Evolutionary conservation across 305 asterid species (phyloP), one percentile per base, ranked within the genome.

Genomic region (Fraxinus albicans): DNA sequence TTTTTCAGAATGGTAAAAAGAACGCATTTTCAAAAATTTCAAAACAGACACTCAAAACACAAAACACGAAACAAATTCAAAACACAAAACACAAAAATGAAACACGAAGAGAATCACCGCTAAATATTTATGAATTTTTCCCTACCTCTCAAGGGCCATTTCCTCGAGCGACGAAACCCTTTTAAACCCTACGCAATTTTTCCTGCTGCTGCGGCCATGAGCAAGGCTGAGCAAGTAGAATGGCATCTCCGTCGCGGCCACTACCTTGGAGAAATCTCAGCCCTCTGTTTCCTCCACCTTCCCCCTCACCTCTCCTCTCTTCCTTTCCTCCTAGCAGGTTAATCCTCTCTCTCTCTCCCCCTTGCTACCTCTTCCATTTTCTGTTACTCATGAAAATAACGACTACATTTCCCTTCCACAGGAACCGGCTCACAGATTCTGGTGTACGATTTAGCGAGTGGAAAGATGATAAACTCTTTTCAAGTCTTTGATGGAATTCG

Each of bases 261-360:
- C 73, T 96, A 96, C 89, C 89, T 96, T 15, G 99, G 99, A 79
- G 99, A 96, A 75, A 91, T 94, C 58, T 94, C 99, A 7, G 99
- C 99, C 13, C 93, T 96, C 76, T 93, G 96, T 80, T 93, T 96
- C 83, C 92, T 96, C 81, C 94, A 88, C 60, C 95, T 91, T 77
- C 98, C 98, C 8, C 77, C 86, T 74, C 86, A 84, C 73, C 55
- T 90, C 50, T 87, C 93, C 47, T 77, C 92, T 47, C 88, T 90
- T 65, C 96, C 98, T 79, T 89, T 91, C 50, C 97, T 96, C 67
- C 89, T 96, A 6, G 96, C 99, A 36, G 99, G 99, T 87, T 33
- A 15, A 79, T 79, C 38, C 76, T 25, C 80, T 33, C 80, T 33
- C 65, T 36, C 89, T 90, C 55, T 95, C 94, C 73, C 89, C 73